A percentile compares a stretch with the other conserved stretches of the same genome.
Conservation (phyloP, 306 rosid species). For the Abrus pulchellus region DNA sequence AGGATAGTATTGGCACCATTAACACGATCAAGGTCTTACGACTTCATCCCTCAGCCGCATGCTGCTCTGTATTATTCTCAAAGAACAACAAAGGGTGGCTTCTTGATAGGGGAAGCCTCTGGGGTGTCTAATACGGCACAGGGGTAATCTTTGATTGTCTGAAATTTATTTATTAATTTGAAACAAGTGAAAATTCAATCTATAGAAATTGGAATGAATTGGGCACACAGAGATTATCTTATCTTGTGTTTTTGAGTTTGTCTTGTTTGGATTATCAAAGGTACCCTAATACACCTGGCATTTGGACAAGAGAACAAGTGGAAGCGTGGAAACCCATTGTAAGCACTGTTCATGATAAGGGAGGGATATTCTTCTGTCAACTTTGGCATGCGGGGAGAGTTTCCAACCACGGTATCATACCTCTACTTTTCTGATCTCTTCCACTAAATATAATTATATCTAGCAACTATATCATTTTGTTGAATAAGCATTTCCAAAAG, state of each 20-base stretch:
- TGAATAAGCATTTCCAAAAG: no score
- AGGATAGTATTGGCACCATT: conserved; percentile 58
- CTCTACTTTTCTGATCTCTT: no score
- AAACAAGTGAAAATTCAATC: background rate
- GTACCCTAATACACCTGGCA: conserved; percentile 59
- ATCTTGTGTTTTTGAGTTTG: background rate
- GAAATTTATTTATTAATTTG: no score
- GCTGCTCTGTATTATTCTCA: conserved; percentile 60
- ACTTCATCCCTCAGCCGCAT: conserved; percentile 56
- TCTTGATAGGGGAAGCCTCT: conserved; percentile 60
- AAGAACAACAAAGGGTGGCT: conserved; percentile 58
- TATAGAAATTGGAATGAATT: no score
- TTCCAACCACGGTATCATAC: conserved; percentile 47
- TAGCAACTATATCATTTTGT: no score
- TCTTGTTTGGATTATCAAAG: conserved; percentile 17
- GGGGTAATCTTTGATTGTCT: conserved; percentile 33
- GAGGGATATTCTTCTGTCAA: conserved; percentile 65
- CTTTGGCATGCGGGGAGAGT: conserved; percentile 67
- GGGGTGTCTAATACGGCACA: conserved; percentile 60
- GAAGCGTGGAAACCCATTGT: conserved; percentile 71
- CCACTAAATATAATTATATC: no score
- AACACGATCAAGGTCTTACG: conserved; percentile 56
- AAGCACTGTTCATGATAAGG: conserved; percentile 60
- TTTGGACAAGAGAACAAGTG: conserved; percentile 56
- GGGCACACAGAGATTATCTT: background rate